These are phyloP conservation scores for Pseudonectria buxi DNA, from an alignment of 2,329 filamentous ascomycete species.

Conservation along the genomic window DNA sequence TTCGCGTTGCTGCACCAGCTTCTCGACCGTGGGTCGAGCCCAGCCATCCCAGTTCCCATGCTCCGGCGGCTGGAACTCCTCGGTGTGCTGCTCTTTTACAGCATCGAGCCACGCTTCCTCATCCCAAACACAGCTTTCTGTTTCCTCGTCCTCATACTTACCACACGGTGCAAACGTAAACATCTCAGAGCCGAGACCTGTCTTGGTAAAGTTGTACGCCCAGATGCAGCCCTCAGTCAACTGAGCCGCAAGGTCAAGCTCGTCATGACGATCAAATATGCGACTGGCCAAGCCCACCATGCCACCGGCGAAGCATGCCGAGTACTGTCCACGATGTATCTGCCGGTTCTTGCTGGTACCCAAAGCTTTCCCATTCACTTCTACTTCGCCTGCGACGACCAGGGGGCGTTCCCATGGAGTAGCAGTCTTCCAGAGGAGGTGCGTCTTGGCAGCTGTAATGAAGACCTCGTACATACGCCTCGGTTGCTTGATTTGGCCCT, in stretches of 20 bases:
- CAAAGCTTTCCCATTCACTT: conserved; percentile 17
- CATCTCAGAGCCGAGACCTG: conserved; percentile 55
- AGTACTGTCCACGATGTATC: conserved; percentile 44
- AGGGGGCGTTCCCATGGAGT: conserved; percentile 51
- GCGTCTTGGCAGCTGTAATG: conserved; percentile 40
- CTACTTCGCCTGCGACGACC: conserved; percentile 53
- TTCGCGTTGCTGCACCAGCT: conserved; percentile 17
- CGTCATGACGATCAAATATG: conserved; percentile 47
- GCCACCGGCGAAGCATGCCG: conserved; percentile 61
- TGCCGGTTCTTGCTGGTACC: conserved; percentile 22
- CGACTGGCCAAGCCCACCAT: conserved; percentile 58
- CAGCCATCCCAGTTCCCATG: conserved; percentile 13
- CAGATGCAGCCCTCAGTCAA: conserved; percentile 59
- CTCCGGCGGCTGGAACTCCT: conserved; percentile 17
- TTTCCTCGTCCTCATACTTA: conserved; percentile 16
- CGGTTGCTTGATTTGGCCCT: conserved; percentile 39
- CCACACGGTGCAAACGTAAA: conserved; percentile 42
- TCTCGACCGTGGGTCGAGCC: conserved; percentile 18
- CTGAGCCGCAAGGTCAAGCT: conserved; percentile 50
- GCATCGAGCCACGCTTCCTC: conserved; percentile 24
- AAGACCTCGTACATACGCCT: conserved; percentile 30
- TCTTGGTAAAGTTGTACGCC: conserved; percentile 49
- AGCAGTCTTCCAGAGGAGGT: conserved; percentile 64
- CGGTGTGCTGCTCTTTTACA: conserved; percentile 17
- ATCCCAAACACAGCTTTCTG: conserved; percentile 29